These are phyloP conservation scores for Potentilla sterilis DNA, from an alignment of 306 rosid genomes.

Conservation along the genomic window DNA sequence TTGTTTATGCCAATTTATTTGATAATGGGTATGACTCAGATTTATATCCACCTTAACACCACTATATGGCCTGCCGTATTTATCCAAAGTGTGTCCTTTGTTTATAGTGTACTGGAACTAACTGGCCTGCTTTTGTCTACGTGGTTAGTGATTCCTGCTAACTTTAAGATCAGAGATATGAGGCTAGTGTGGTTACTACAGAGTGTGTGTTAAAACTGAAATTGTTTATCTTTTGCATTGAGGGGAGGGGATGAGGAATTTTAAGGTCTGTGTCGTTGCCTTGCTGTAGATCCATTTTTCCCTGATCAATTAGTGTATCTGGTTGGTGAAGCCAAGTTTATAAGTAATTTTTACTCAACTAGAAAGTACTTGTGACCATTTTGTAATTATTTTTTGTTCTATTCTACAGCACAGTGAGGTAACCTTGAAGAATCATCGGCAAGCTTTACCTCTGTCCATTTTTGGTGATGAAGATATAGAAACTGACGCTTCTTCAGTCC, in stretches of 20 bases:
- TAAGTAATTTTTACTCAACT: slow-evolving; percentile 13
- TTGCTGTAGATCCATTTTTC: neutral
- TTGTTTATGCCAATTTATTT: neutral
- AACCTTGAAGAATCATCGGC: slow-evolving; percentile 37
- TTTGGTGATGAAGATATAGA: slow-evolving; percentile 67
- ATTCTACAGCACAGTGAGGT: slow-evolving; percentile 44
- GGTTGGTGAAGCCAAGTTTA: slow-evolving; percentile 8
- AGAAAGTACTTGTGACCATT: neutral
- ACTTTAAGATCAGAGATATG: neutral
- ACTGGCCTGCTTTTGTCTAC: neutral
- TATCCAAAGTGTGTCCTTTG: neutral
- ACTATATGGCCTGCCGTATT: neutral
- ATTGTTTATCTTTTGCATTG: neutral
- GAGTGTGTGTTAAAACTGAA: neutral
- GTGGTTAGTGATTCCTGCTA: neutral
- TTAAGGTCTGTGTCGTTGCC: neutral
- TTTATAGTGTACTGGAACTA: neutral
- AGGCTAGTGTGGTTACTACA: neutral
- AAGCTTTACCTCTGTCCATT: slow-evolving; percentile 73
- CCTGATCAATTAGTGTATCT: neutral
- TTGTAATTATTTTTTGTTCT: slow-evolving; percentile 5
- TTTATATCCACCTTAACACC: neutral
- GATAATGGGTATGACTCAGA: neutral
- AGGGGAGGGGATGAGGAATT: neutral
- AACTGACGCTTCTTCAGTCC: slow-evolving; percentile 37